phyloP scores from a whole-genome alignment of 139 green algal species.

The Spirogloea muscicola region DNA sequence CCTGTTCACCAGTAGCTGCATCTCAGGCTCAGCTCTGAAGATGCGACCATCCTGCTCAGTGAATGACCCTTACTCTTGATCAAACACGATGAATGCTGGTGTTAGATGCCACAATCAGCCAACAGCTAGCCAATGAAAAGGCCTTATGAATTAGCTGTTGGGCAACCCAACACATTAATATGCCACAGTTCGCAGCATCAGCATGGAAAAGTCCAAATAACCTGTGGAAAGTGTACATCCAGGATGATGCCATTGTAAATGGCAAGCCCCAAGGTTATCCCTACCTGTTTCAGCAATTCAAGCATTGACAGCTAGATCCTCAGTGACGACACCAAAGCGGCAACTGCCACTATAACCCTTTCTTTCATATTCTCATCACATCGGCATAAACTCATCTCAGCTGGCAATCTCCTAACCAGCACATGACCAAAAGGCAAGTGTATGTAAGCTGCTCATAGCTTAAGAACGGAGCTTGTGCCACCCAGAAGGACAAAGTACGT shows the following conservation, averaged over 20 bases:
- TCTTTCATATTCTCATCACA: too few relatives aligned
- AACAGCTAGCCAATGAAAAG: too few relatives aligned
- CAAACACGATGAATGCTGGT: neutral
- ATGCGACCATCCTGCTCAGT: neutral
- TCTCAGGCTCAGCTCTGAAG: too few relatives aligned
- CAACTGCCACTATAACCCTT: too few relatives aligned
- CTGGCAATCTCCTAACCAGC: neutral
- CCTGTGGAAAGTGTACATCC: slow-evolving; percentile 81
- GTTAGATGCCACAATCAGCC: neutral
- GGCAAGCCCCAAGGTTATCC: slow-evolving; percentile 79
- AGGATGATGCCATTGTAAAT: slow-evolving; percentile 90
- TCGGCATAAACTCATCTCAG: neutral
- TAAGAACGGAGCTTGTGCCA: neutral
- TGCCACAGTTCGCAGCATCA: too few relatives aligned
- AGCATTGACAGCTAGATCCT: too few relatives aligned
- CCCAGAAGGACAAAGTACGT: neutral
- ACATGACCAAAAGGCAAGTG: neutral
- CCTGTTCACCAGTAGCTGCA: neutral
- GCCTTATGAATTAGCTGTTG: too few relatives aligned
- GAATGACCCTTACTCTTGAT: neutral
- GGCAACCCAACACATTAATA: too few relatives aligned
- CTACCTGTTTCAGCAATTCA: too few relatives aligned
- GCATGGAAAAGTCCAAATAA: too few relatives aligned
- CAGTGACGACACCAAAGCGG: too few relatives aligned
- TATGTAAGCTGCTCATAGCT: neutral